These are phyloP conservation scores for Pseudocercospora vitis DNA, from an alignment of 2,329 filamentous ascomycete genomes.

Conservation along the genomic window DNA sequence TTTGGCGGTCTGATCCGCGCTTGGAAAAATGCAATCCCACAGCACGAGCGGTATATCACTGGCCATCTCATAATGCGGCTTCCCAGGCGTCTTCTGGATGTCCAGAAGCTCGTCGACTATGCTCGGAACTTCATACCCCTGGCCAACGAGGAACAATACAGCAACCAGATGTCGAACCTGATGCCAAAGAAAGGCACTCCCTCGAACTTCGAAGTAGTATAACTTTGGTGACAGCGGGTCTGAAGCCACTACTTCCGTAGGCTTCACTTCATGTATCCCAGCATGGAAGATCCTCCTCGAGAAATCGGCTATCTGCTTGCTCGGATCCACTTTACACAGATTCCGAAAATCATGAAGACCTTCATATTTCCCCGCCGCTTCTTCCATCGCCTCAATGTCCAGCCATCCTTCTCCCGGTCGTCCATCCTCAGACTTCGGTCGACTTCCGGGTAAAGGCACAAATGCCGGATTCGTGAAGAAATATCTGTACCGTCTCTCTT, in stretches of 20 bases:
- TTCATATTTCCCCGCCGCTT: slow-evolving; percentile 75
- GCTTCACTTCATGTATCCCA: slow-evolving; percentile 67
- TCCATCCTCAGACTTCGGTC: slow-evolving; percentile 27
- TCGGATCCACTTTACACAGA: slow-evolving; percentile 89
- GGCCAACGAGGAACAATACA: slow-evolving; percentile 87
- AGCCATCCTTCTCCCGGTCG: slow-evolving; percentile 66
- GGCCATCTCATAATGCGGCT: slow-evolving; percentile 87
- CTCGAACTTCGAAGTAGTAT: slow-evolving; percentile 84
- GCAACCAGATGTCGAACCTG: slow-evolving; percentile 95
- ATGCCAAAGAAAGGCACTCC: slow-evolving; percentile 95
- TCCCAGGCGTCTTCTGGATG: slow-evolving; percentile 66
- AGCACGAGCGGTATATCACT: slow-evolving; percentile 86
- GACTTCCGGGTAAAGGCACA: slow-evolving; percentile 55
- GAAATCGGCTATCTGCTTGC: slow-evolving; percentile 86
- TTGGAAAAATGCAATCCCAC: slow-evolving; percentile 91
- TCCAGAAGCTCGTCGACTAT: slow-evolving; percentile 76
- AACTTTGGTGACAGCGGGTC: slow-evolving; percentile 57
- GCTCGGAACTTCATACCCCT: slow-evolving; percentile 75
- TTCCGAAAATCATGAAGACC: slow-evolving; percentile 94
- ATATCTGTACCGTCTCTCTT: slow-evolving; percentile 88
- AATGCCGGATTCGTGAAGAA: slow-evolving; percentile 97
- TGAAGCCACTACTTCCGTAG: slow-evolving; percentile 10
- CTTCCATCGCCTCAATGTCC: slow-evolving; percentile 81
- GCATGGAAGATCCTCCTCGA: slow-evolving; percentile 75
- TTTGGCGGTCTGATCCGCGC: slow-evolving; percentile 42